These are phyloP conservation scores for Leishmania braziliensis DNA, from an alignment of 208 protist species.

Conservation along the genomic window DNA sequence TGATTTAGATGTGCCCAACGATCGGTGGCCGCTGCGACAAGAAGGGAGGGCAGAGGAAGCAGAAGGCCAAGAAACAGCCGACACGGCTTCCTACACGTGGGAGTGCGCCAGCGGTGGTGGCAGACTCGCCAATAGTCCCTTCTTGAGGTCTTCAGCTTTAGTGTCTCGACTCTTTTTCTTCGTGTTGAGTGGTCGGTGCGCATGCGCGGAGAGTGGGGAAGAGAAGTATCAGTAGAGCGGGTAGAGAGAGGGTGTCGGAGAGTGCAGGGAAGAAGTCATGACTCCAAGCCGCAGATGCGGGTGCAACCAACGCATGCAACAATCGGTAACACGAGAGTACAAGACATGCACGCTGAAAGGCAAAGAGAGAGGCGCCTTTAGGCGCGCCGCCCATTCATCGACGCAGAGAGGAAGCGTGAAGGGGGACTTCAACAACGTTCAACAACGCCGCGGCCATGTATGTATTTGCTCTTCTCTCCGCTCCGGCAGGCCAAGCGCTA, in stretches of 20 bases:
- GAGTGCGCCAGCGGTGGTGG: not conserved
- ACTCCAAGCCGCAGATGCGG: not conserved
- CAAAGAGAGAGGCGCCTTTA: not conserved
- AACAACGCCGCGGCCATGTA: no score
- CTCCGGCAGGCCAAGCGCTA: not conserved
- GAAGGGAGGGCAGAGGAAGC: conserved; percentile 13
- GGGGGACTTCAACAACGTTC: no score
- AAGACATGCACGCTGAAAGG: not conserved
- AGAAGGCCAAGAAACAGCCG: not conserved
- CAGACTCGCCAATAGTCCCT: not conserved
- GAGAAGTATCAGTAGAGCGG: not conserved
- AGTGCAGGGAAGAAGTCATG: not conserved
- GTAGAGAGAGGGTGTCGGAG: not conserved
- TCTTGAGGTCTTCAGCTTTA: not conserved
- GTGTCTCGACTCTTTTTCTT: not conserved
- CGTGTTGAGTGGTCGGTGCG: not conserved
- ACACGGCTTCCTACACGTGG: not conserved
- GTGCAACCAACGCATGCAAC: not conserved
- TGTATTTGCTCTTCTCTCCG: not conserved
- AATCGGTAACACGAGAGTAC: not conserved
- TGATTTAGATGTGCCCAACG: not conserved
- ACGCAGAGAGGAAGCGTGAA: no score
- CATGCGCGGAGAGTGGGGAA: no score
- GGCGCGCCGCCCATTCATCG: no score
- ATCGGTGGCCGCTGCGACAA: not conserved